Percentiles rank a stretch among this genome's conserved stretches.
These are phyloP conservation scores for Albugo laibachii DNA, from an alignment of 352 stramenopile genomes.

Conservation along the genomic window DNA sequence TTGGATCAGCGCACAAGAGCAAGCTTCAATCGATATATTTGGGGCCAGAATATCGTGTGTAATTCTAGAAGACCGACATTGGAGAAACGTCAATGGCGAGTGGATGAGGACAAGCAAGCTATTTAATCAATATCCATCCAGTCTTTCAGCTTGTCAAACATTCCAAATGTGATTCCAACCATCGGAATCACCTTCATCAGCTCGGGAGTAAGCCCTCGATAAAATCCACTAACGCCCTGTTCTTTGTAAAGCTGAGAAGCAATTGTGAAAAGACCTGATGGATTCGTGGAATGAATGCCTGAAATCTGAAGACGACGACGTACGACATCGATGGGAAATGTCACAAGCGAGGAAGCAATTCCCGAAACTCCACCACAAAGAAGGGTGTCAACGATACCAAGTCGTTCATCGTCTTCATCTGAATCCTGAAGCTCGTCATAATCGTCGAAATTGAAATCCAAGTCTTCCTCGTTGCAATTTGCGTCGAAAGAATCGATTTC, in stretches of 20 bases:
- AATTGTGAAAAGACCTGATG: constrained; percentile 52
- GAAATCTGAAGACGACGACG: constrained; percentile 90
- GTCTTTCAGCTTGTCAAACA: constrained; percentile 89
- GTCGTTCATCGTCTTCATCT: constrained; percentile 7
- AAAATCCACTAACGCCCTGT: constrained; percentile 66
- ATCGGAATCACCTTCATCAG: constrained; percentile 95
- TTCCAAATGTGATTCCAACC: constrained; percentile 92
- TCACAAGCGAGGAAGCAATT: constrained; percentile 83
- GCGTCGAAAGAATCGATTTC: constrained; percentile 2
- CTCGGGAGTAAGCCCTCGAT: constrained; percentile 82
- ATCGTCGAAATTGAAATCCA: too few species aligned
- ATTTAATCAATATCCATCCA: constrained; percentile 59
- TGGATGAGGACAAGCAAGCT: not conserved
- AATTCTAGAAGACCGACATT: constrained; percentile 11
- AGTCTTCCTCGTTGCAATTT: too few species aligned
- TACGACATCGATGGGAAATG: constrained; percentile 91
- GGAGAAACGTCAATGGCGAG: not conserved
- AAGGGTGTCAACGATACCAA: constrained; percentile 73
- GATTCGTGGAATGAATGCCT: constrained; percentile 38
- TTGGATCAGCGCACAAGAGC: too few species aligned
- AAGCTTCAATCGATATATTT: not conserved
- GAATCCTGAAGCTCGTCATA: constrained; percentile 2
- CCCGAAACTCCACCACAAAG: constrained; percentile 80
- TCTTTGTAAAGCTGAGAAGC: constrained; percentile 40
- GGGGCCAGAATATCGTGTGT: constrained; percentile 3